Evolutionary conservation across 768 basidiomycete species (phyloP), one percentile per base, ranked within the genome.

Genomic region (Strobilomyces dryophilus): DNA sequence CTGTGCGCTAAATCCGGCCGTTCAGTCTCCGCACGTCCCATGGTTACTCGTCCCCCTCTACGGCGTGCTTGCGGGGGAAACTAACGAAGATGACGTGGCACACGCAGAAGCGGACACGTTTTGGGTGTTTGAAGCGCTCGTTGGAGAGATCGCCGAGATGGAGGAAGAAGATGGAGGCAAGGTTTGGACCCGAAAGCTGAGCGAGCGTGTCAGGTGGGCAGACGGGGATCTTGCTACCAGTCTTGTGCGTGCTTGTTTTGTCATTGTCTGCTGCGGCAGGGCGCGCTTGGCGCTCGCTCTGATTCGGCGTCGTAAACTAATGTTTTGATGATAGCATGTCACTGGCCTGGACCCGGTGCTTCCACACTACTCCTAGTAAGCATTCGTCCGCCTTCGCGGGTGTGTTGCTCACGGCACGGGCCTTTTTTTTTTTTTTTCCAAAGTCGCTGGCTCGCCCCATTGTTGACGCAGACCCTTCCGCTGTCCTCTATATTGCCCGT

Each of bases 361-460:
- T 26, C 89, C 89, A 3, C 87, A 91, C 70, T 91, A 88, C 66
- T 89, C 89, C 45, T 85, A 85, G 89, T 90, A 69, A 57, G 88
- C 70, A 17, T 44, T 10, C 18, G 18, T 42, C 36, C 47, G 35
- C 41, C 11, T 21, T 18, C 1, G 15, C 11, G 9, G 31, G 24
- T 17, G 29, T 24, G 17, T 42, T 35, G 18, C 44, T 56, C 8
- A 47, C 48, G 5, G 27, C 49, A 45, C 41, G 34, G n/a, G n/a
- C n/a, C n/a, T n/a, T n/a, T n/a, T n/a, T n/a, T n/a, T 29, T 36
- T 20, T 40, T 53, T 31, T 41, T 45, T 14, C 55, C n/a, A n/a
- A n/a, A 90, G 89, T 67, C 85, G 82, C 42, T 92, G 89, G 89
- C 71, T 91, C 11, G 79, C 85, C 12, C 79, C 87, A 11, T 61